Percentiles rank a stretch among this genome's conserved stretches.
Conservation (phyloP, 1,139 yeast genomes). For the Yamadazyma atmosphaerica region DNA sequence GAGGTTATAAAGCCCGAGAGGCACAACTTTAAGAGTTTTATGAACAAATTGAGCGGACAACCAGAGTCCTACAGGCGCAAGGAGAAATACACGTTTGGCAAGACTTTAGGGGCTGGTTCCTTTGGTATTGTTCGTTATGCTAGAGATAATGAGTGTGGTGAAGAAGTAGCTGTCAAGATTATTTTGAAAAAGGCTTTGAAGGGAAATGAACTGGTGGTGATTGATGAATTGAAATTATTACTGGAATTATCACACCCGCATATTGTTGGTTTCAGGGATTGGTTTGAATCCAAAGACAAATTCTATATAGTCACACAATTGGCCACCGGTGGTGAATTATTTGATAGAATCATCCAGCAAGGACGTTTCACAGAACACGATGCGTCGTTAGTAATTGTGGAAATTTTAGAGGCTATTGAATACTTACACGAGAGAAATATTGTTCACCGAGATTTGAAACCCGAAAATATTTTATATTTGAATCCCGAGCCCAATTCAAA, state of each 20-base stretch:
- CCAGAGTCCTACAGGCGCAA: constrained; percentile 70
- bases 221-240: constrained; percentile 73
- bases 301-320: constrained; percentile 74
- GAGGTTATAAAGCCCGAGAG: constrained; percentile 4
- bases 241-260: constrained; percentile 72
- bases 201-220: constrained; percentile 69
- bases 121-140: constrained; percentile 89
- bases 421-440: constrained; percentile 74
- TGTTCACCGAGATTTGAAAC: constrained; percentile 90
- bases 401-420: constrained; percentile 69
- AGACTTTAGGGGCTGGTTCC: constrained; percentile 86
- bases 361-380: constrained; percentile 85
- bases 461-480: constrained; percentile 79
- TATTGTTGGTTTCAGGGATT: constrained; percentile 79
- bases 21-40: constrained; percentile 31
- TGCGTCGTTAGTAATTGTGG: constrained; percentile 69
- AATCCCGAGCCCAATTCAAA: constrained; percentile 54
- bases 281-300: constrained; percentile 84
- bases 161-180: constrained; percentile 85
- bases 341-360: constrained; percentile 73
- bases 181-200: constrained; percentile 77
- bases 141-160: constrained; percentile 53
- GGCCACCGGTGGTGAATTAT: constrained; percentile 91
- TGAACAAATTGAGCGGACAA: constrained; percentile 66
- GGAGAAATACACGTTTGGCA: constrained; percentile 67